phyloP scores from a whole-genome alignment of 148 eudicot species.

The Arbutus unedo region DNA sequence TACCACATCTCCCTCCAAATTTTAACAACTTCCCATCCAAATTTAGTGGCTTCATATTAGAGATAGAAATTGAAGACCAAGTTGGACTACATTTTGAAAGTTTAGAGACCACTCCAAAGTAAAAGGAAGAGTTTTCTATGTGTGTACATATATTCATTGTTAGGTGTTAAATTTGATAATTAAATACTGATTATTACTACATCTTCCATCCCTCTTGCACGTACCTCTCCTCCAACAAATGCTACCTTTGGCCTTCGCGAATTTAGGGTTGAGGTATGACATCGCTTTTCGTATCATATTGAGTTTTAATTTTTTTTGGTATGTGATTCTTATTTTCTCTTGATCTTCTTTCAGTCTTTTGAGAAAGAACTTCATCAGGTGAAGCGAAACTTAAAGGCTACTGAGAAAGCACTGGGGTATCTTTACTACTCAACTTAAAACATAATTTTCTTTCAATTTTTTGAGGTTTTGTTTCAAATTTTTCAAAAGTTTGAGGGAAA shows the following conservation, averaged over 20 bases:
- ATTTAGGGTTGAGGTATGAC: constrained; percentile 9
- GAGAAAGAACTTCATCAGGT: constrained; percentile 7
- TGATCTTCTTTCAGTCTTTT: constrained; percentile 10
- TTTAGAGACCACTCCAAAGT: not conserved
- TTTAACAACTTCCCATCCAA: no score
- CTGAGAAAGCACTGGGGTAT: not conserved
- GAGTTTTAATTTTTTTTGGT: not conserved
- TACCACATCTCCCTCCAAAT: no score
- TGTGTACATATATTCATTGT: not conserved
- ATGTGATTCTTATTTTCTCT: not conserved
- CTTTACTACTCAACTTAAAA: not conserved
- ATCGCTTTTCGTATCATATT: not conserved
- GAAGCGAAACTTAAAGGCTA: not conserved
- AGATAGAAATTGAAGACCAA: no score
- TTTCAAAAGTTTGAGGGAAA: no score
- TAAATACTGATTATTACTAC: not conserved
- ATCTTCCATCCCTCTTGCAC: not conserved
- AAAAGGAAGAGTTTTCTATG: not conserved
- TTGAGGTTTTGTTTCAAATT: no score
- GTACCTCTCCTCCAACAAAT: constrained; percentile 2
- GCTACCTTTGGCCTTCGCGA: not conserved
- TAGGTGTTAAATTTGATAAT: not conserved
- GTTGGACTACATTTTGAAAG: no score
- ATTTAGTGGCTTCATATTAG: no score
- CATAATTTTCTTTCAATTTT: not conserved